Conservation (phyloP, 2,329 filamentous ascomycete species). For the Fusarium avenaceum region DNA sequence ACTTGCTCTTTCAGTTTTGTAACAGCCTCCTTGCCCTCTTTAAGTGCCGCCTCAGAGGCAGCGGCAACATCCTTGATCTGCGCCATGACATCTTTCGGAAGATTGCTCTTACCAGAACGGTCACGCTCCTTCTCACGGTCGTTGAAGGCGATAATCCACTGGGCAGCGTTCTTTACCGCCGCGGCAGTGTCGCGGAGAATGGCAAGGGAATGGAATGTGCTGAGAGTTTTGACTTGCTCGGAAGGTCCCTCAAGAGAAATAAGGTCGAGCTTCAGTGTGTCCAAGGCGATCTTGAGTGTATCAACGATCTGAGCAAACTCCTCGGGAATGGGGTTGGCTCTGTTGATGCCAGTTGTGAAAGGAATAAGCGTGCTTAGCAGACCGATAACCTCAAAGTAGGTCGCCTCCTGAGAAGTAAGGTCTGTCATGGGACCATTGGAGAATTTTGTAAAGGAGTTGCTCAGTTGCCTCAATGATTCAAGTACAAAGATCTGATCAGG, state of each 20-base stretch:
- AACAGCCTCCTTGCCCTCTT: slow-evolving; percentile 52
- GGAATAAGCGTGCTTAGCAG: slow-evolving; percentile 57
- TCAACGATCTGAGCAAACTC: slow-evolving; percentile 48
- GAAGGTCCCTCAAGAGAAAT: slow-evolving; percentile 24
- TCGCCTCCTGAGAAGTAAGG: slow-evolving; percentile 59
- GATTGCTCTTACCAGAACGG: slow-evolving; percentile 55
- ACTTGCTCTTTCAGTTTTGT: slow-evolving; percentile 51
- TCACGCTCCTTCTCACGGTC: slow-evolving; percentile 58
- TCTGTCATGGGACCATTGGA: slow-evolving; percentile 50
- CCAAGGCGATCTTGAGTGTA: slow-evolving; percentile 32
- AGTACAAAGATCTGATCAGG: slow-evolving; percentile 61
- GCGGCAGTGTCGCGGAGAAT: slow-evolving; percentile 56
- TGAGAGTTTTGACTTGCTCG: slow-evolving; percentile 45
- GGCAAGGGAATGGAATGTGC: slow-evolving; percentile 55
- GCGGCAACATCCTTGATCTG: slow-evolving; percentile 54
- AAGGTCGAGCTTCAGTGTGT: slow-evolving; percentile 38
- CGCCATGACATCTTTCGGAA: slow-evolving; percentile 55
- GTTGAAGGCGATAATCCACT: slow-evolving; percentile 55
- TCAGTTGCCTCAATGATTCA: slow-evolving; percentile 59
- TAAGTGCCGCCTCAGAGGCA: slow-evolving; percentile 50
- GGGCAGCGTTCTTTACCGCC: slow-evolving; percentile 51
- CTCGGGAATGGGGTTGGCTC: slow-evolving; percentile 41
- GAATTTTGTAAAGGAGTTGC: slow-evolving; percentile 59
- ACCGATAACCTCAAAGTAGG: slow-evolving; percentile 60
- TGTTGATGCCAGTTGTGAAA: slow-evolving; percentile 46